Evolutionary conservation across 2,329 filamentous ascomycete species (phyloP).

Genomic region (Pseudogymnoascus sp.): DNA sequence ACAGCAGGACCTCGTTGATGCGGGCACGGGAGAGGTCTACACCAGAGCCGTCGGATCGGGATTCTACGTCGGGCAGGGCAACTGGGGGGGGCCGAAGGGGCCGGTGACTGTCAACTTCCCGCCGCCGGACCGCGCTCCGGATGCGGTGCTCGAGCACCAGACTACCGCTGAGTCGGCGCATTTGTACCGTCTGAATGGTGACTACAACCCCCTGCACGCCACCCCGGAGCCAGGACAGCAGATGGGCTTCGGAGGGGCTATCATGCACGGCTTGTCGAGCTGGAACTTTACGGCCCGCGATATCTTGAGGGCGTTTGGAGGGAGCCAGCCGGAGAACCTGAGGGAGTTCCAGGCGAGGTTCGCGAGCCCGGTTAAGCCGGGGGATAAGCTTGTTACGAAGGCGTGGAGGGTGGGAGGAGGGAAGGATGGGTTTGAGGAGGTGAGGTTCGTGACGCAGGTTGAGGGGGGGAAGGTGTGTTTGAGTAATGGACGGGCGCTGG

Average conservation of each 20-base stretch:
- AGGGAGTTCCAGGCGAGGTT: constrained; percentile 87
- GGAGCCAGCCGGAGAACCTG: constrained; percentile 67
- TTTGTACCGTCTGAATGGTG: constrained; percentile 77
- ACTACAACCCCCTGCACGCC: constrained; percentile 87
- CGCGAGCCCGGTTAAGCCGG: constrained; percentile 73
- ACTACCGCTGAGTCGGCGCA: constrained; percentile 66
- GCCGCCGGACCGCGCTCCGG: constrained; percentile 63
- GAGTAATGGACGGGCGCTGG: constrained; percentile 70
- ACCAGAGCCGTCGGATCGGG: constrained; percentile 50
- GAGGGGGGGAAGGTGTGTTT: constrained; percentile 73
- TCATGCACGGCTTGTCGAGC: constrained; percentile 81
- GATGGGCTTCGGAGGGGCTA: constrained; percentile 82
- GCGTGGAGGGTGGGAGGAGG: constrained; percentile 68
- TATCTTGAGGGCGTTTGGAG: constrained; percentile 63
- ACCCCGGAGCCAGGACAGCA: constrained; percentile 73
- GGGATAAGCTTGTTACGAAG: constrained; percentile 68
- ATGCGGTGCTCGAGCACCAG: constrained; percentile 62
- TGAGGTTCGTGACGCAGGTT: constrained; percentile 71
- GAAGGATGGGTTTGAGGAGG: constrained; percentile 60
- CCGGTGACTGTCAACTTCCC: constrained; percentile 73
- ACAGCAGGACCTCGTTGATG: constrained; percentile 58
- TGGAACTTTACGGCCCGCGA: constrained; percentile 72
- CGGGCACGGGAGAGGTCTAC: constrained; percentile 53
- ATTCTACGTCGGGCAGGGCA: constrained; percentile 63
- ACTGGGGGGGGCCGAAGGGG: constrained; percentile 87